Evolutionary conservation across 805 yeast species (phyloP).

Genomic region (Wickerhamiella sorbophila): DNA sequence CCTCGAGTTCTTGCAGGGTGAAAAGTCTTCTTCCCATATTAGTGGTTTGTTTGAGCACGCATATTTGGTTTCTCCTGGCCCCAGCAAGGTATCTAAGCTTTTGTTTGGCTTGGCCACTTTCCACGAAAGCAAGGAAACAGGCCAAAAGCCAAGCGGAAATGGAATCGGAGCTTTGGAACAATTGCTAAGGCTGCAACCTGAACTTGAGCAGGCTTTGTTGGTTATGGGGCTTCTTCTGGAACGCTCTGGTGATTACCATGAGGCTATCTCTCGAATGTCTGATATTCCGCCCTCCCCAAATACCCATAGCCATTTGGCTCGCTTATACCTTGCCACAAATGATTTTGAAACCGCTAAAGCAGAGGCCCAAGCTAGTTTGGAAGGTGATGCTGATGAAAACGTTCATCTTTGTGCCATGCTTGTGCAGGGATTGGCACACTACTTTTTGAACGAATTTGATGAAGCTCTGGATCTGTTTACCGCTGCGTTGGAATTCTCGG

Average conservation of each 20-base stretch:
- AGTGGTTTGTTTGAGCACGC: slow-evolving; percentile 58
- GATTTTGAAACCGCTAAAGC: slow-evolving; percentile 47
- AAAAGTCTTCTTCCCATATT: slow-evolving; percentile 33
- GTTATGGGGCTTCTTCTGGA: slow-evolving; percentile 34
- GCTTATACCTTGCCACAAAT: slow-evolving; percentile 50
- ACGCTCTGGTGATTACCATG: slow-evolving; percentile 46
- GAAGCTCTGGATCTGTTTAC: slow-evolving; percentile 55
- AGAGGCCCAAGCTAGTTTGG: slow-evolving; percentile 41
- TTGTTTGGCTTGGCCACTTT: slow-evolving; percentile 50
- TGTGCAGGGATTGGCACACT: slow-evolving; percentile 57
- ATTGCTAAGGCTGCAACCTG: slow-evolving; percentile 36
- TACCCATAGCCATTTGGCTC: slow-evolving; percentile 37
- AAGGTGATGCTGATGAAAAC: slow-evolving; percentile 25
- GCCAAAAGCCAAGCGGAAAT: slow-evolving; percentile 12
- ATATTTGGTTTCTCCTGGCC: slow-evolving; percentile 59
- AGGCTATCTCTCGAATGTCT: slow-evolving; percentile 30
- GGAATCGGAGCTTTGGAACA: slow-evolving; percentile 32
- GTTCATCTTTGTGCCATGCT: slow-evolving; percentile 39
- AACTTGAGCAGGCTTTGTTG: slow-evolving; percentile 17
- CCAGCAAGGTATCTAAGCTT: slow-evolving; percentile 51
- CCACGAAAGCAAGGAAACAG: slow-evolving; percentile 23
- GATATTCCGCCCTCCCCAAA: not conserved
- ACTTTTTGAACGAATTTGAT: slow-evolving; percentile 48
- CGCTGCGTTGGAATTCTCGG: slow-evolving; percentile 40
- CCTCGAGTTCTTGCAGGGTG: slow-evolving; percentile 24